A percentile compares a stretch with the other conserved stretches of the same genome.
These are phyloP conservation scores for Trichoderma cornu-damae DNA, from an alignment of 2,329 filamentous ascomycete species.

Conservation along the genomic window DNA sequence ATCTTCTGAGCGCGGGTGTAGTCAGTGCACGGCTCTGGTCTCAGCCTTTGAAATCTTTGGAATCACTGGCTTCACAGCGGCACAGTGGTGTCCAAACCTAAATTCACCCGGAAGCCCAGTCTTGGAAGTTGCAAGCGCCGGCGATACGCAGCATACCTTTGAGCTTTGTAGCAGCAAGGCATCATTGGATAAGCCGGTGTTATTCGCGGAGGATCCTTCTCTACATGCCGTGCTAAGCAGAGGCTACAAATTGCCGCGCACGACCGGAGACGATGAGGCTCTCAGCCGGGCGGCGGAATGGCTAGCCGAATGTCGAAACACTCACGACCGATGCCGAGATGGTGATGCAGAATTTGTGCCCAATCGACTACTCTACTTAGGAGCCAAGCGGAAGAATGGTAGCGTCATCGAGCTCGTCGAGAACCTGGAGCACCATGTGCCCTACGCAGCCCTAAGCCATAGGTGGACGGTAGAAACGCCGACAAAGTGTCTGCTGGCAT, in stretches of 20 bases:
- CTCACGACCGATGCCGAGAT: neutral
- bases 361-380: conserved; percentile 12
- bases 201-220: neutral
- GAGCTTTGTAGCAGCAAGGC: conserved; percentile 1
- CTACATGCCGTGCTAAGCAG: neutral
- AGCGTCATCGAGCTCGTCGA: conserved; percentile 4
- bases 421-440: neutral
- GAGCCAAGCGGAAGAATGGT: neutral
- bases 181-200: neutral
- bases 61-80: neutral
- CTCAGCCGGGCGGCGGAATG: conserved; percentile 1
- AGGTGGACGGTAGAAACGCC: conserved; percentile 16
- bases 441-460: conserved; percentile 15
- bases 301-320: neutral
- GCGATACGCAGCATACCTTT: neutral
- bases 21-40: conserved; percentile 3
- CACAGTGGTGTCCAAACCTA: neutral
- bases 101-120: neutral
- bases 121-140: neutral
- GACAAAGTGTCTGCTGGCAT: neutral
- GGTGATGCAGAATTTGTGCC: conserved; percentile 7
- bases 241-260: neutral
- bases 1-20: conserved; percentile 5
- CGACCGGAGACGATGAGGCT: neutral
- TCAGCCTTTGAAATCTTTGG: neutral